phyloP scores from a whole-genome alignment of 768 basidiomycete species.

The Chlorophyllum brunneum region DNA sequence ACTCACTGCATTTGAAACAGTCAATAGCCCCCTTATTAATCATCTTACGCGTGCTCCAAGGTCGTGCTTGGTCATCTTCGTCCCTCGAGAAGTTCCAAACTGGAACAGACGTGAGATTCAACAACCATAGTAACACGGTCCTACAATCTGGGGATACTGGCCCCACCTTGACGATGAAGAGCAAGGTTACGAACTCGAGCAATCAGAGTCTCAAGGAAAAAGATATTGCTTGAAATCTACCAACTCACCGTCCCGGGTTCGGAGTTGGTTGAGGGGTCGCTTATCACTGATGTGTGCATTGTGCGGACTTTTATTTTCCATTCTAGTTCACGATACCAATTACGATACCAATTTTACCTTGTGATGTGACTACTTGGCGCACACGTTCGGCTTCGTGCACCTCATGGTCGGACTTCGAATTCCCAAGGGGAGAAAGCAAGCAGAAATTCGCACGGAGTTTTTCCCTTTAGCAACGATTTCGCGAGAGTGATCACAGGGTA shows the following conservation, averaged over 20 bases:
- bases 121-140: slow-evolving; percentile 2
- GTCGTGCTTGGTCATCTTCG: slow-evolving; percentile 15
- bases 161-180: slow-evolving; percentile 4
- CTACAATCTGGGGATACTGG: not conserved
- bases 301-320: no score
- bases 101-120: slow-evolving; percentile 5
- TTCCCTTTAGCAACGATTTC: no score
- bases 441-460: no score
- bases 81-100: slow-evolving; percentile 9
- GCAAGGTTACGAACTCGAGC: slow-evolving; percentile 1
- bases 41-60: slow-evolving; percentile 17
- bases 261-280: no score
- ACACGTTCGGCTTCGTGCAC: no score
- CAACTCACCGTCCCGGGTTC: no score
- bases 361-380: no score
- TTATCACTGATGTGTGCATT: not conserved
- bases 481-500: no score
- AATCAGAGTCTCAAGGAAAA: slow-evolving; percentile 2
- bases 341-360: no score
- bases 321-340: no score
- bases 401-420: no score
- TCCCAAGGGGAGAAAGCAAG: no score
- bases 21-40: slow-evolving; percentile 16
- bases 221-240: not conserved
- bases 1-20: slow-evolving; percentile 4